Conservation (phyloP, 129 eudicot species). For the Escallonia rubra region DNA sequence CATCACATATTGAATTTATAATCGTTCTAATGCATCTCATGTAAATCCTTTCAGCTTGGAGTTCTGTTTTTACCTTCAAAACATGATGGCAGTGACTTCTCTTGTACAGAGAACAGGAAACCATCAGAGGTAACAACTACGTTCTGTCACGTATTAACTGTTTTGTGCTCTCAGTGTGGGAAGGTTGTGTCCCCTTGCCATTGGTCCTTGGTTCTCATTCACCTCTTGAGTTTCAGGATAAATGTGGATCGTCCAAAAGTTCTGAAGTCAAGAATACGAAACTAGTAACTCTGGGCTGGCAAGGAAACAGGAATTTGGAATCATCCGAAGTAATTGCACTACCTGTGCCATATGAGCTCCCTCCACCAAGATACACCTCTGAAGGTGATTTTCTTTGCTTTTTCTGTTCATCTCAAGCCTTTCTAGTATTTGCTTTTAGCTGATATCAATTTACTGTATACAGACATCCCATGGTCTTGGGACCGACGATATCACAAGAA, state of each 20-base stretch:
- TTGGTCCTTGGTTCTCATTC: background rate
- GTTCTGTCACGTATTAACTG: background rate
- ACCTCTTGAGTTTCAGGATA: slow-evolving; percentile 33
- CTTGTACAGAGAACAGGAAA: slow-evolving; percentile 61
- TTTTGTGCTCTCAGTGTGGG: background rate
- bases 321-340: slow-evolving; percentile 47
- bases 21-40: background rate
- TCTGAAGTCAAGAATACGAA: slow-evolving; percentile 43
- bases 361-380: slow-evolving; percentile 70
- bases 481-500: slow-evolving; percentile 62
- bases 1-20: too few species aligned
- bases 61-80: slow-evolving; percentile 81
- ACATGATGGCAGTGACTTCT: slow-evolving; percentile 41
- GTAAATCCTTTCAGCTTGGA: slow-evolving; percentile 61
- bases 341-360: slow-evolving; percentile 93
- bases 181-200: background rate
- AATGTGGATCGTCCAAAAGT: slow-evolving; percentile 14
- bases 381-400: slow-evolving; percentile 42
- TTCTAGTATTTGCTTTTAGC: background rate
- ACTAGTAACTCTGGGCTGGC: slow-evolving; percentile 65
- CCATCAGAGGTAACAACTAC: slow-evolving; percentile 35
- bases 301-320: slow-evolving; percentile 28
- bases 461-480: slow-evolving; percentile 99
- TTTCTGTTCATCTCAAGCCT: background rate
- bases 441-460: slow-evolving; percentile 8